Base-by-base conservation (phyloP, 2,329 filamentous ascomycete genomes). In the Dothideomycetes sp. region DNA sequence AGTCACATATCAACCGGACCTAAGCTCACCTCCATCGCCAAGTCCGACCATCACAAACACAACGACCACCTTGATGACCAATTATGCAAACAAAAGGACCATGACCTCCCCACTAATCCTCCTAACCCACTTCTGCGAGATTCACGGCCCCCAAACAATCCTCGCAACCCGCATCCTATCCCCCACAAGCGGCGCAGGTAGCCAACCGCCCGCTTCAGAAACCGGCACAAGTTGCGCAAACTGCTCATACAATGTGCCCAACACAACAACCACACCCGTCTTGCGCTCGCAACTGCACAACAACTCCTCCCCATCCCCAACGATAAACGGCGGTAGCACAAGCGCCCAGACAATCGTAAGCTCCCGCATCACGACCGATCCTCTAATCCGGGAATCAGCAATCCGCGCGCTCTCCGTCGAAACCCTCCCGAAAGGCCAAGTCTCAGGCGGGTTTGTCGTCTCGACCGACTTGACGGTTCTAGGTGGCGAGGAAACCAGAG, bases 71-170 rank as follows among this genome's bases (percentile, higher is more conserved):
- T 8, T 8, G 24, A 29, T 29, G 12, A 8, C 24, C 12, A 7
- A 29, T 29, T 29, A 29, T 29, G 12, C 12, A 29, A 8, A 29
- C 24, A 29, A 12, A 29, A 29, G 24, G 24, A 8, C 24, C 24
- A 29, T 8, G 24, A 29, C 24, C 24, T 8, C 12, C 38, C 35
- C 38, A 5, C 18, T 38, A 16, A 37, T 42, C 15, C 38, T 36
- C 4, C 41, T 43, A 3, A 36, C 36, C 22, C 41, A 43, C 17
- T 43, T 43, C 29, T 43, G 41, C 41, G 41, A 43, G 36, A 38
- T 43, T 18, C 41, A 43, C 22, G 41, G 41, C 11, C 41, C 41
- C 31, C 36, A 38, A 32, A 31, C 41, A 7, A 32, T 43, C 5
- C 15, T 43, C 19, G 34, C 36, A 7, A 43, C 41, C 12, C 34